These are phyloP conservation scores for Fusarium sp. DNA, from an alignment of 2,329 filamentous ascomycete species.

Conservation along the genomic window DNA sequence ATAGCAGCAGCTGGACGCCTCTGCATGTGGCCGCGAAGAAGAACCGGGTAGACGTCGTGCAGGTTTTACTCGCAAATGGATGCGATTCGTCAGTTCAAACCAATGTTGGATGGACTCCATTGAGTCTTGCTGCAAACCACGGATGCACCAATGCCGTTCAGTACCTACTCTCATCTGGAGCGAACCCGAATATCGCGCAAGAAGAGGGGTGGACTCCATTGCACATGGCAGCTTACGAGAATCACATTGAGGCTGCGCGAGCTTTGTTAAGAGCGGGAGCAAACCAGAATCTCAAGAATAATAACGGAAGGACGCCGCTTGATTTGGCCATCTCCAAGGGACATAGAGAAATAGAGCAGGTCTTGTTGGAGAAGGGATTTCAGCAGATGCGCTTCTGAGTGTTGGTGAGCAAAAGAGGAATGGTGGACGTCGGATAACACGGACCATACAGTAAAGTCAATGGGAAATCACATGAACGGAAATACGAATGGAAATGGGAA, in stretches of 20 bases:
- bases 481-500: background rate
- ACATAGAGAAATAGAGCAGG: background rate
- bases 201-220: slow-evolving; percentile 1
- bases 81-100: background rate
- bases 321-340: background rate
- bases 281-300: background rate
- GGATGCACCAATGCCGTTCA: background rate
- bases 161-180: background rate
- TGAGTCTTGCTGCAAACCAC: background rate
- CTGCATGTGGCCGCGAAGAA: background rate
- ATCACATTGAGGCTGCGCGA: background rate
- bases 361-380: background rate
- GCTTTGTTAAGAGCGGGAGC: background rate
- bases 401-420: background rate
- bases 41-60: background rate
- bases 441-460: background rate
- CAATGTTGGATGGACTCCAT: background rate
- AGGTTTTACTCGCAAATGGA: background rate
- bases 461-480: background rate
- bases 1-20: background rate
- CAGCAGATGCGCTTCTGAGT: background rate
- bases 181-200: background rate
- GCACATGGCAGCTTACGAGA: background rate
- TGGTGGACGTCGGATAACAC: background rate
- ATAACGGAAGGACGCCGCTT: background rate